Base-by-base conservation (phyloP, 2,329 filamentous ascomycete genomes). In the Microdochium trichocladiopsis region DNA sequence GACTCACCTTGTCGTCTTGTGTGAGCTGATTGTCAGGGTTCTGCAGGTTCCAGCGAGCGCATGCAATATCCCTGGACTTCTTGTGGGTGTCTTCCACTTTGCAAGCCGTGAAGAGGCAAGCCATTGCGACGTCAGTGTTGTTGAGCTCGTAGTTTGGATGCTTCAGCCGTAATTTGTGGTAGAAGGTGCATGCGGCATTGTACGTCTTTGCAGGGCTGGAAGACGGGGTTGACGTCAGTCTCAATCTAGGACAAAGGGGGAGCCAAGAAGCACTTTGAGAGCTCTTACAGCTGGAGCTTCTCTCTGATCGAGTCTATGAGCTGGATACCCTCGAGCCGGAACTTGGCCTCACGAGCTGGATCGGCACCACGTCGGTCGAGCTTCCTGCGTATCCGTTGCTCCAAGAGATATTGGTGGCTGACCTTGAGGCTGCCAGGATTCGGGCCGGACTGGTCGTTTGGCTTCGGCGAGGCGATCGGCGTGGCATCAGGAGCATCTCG, bases 51-150 rank as follows among this genome's bases (percentile, higher is more conserved):
- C 93, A 90, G 23, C 90, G 87, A 1, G 92, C 91, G 53, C 90
- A 95, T 16, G 97, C 76, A 55, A 99, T 95, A 57, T 99, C 94
- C 53, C 83, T 84, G 3, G 90, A 95, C 74, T 97, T 97, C 72
- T 99, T 99, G 59, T 96, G 81, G 0, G 94, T 99, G 68, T 99
- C 94, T 69, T 99, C 94, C 47, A 95, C 91, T 73, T 99, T 99
- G 76, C 93, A 97, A 2, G 92, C 92, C 2, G 92, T 88, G 63
- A 97, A 93, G 9, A 99, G 75, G 23, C 90, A 87, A 1, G 94
- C 90, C 6, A 94, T 82, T 0, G 93, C 90, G 2, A 90, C 92
- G 66, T 97, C 93, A 68, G 90, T 71, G 57, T 85, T 91, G 66
- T 88, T 88, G 69, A 95, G 96, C 63, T 95, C 91, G 58, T 77